Evolutionary conservation across 805 yeast genomes (phyloP), one percentile per base, ranked within the genome.

Genomic region (Phaffomyces opuntiae): DNA sequence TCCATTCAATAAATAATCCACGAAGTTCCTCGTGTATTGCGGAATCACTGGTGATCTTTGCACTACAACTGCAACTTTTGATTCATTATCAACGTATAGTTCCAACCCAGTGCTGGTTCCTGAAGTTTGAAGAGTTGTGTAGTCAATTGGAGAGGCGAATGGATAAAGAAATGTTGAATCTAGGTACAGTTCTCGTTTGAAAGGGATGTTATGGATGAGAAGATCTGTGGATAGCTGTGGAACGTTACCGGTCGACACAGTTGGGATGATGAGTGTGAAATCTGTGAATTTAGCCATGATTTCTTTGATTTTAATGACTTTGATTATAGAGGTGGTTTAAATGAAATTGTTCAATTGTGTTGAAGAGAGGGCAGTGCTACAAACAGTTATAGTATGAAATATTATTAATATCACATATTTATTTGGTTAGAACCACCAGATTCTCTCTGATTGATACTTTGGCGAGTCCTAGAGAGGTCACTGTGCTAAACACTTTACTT

Each of bases 1-100:
- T 38, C 81, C 74, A 1, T 81, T 80, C 1, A 80, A 49, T 9
- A 82, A 66, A 16, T 81, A 74, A 2, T 64, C 54, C 6, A 83
- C 68, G 57, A 82, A 85, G 38, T 63, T 65, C 32, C 61, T 57
- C 11, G 74, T 67, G 48, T 68, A 76, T 0, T 82, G 81, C 0
- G 91, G 83, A n/a, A 89, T 68, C 3, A 88, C 72, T 0, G 97
- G 97, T 1, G 96, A 75, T 42, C 97, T 67, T 57, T 87, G 89
- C 56, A 87, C 96, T 3, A 90, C 57, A n/a, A 87, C 53, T 3
- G 85, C 72, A 9, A 83, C 26, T 3, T 73, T 67, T 38, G 59
- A 55, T 3, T 51, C 46, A 1, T 63, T 60, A 50, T 72, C 69
- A 51, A 65, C 64, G 60, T 77, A 85, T 3, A 87, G 72, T 55